Base-by-base conservation (phyloP, 805 yeast species). In the Tetrapisispora fleetii region DNA sequence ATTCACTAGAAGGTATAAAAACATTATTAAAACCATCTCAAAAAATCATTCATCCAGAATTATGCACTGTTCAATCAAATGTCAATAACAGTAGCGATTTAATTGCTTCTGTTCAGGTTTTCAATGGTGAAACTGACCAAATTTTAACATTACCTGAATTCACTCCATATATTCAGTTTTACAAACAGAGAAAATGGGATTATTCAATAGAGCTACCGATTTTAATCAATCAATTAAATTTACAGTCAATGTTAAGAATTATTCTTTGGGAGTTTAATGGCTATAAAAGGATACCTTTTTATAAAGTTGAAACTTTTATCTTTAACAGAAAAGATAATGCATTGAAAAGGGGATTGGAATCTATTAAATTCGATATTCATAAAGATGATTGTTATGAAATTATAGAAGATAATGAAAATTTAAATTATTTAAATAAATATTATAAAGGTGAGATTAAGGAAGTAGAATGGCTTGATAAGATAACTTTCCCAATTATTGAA, bases 161-260 rank as follows among this genome's bases (percentile, higher is more conserved):
- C 8, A 74, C 82, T 0, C 64, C 77, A 1, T 77, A 76, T 52
- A 71, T 72, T 30, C 70, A 78, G 2, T 75, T 76, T 52, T 69
- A 70, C 50, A 58, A 55, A 30, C 49, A 65, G 32, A 76, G 75
- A 58, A 75, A 62, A 43, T 87, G 93, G 90, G 76, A 83, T 55
- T 79, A 80, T 51, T 83, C 88, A 84, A 64, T 87, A 19, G 74
- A 76, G 42, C 63, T 93, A 43, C 91, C 97, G 0, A 75, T 90
- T 2, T 72, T 74, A 47, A 79, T 85, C 54, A 76, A 77, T 47
- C 93, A 88, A 58, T 63, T 91, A n/a, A 82, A 86, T 2, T 60
- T 79, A 36, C 75, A 77, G 38, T 66, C 93, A 4, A 75, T 72
- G 52, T 62, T 90, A 17, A 75, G 75, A 47, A 70, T 93, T 22